Base-by-base conservation (phyloP, 2,329 filamentous ascomycete genomes). In the Elsinoe necatrix region DNA sequence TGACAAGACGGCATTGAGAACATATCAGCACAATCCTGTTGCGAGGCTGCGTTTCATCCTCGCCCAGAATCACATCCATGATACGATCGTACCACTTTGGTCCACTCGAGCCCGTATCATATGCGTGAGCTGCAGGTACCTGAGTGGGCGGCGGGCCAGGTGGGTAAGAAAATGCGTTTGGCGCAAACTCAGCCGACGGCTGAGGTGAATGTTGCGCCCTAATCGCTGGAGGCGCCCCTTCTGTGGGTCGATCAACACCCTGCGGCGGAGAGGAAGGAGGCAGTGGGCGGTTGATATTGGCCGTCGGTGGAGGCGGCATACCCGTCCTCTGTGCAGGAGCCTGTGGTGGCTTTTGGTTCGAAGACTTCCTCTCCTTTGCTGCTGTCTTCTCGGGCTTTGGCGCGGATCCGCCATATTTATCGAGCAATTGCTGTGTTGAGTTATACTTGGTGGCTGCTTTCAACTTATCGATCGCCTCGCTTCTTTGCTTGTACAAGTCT, bases 391-490 rank as follows among this genome's bases (percentile, higher is more conserved):
- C 37, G 25, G 57, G 27, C 43, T 60, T 71, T 61, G 48, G 47
- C 20, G 84, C 82, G 18, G 77, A 75, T 8, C 83, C 87, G 34
- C 90, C 91, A 69, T 98, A 98, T 66, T 97, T 98, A 66, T 97
- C 89, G 9, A 98, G 80, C 59, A 98, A 73, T 68, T 96, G 84
- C 66, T 95, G 83, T 1, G 93, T 98, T 29, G 91, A 93, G 71
- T 97, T 89, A 74, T 96, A 98, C 70, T 88, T 95, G 31, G 93
- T 98, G 23, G 91, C 91, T 58, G 86, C 84, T 73, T 98, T 98
- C 61, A 98, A 82, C 72, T 91, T 91, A 69, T 95, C 86, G 62
- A 98, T 97, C 1, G 91, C 95, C 64, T 83, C 83, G 58, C 87
- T 83, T 55, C 92, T 84, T 70, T 96, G 87, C 55, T 83, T 81